Conservation (phyloP, 108 stramenopile species). For the Chaetoceros muelleri region DNA sequence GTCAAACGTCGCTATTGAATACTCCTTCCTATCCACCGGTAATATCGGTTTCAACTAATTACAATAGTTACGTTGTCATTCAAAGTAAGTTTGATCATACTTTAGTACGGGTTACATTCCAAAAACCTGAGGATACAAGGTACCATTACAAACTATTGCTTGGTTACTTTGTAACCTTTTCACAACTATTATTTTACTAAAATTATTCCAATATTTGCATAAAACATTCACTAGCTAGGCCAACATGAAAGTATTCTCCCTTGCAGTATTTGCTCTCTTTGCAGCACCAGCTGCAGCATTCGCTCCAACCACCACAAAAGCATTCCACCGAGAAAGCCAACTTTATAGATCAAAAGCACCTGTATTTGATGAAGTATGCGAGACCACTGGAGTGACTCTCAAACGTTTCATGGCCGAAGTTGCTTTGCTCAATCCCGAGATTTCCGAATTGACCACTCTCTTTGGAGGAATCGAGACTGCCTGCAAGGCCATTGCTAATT, state of each 20-base stretch:
- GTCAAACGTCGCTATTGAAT: too few relatives aligned
- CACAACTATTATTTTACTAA: too few relatives aligned
- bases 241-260: not conserved
- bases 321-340: not conserved
- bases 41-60: too few relatives aligned
- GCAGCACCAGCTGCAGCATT: not conserved
- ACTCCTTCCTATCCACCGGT: too few relatives aligned
- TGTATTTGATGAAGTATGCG: constrained; percentile 23
- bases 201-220: too few relatives aligned
- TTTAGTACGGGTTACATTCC: too few relatives aligned
- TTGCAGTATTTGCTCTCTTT: not conserved
- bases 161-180: too few relatives aligned
- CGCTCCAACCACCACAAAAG: constrained; percentile 2
- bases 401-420: constrained; percentile 34
- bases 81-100: too few relatives aligned
- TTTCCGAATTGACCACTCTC: constrained; percentile 44
- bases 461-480: constrained; percentile 64
- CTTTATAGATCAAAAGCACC: constrained; percentile 3
- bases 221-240: too few relatives aligned
- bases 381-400: constrained; percentile 30
- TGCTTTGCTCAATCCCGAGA: constrained; percentile 21
- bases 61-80: too few relatives aligned
- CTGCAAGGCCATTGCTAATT: constrained; percentile 82
- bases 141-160: too few relatives aligned
- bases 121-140: too few relatives aligned